Percentiles rank a stretch among this genome's conserved stretches.
Evolutionary conservation across 345 rosid species (phyloP).

Genomic region (Xanthoceras sorbifolium): DNA sequence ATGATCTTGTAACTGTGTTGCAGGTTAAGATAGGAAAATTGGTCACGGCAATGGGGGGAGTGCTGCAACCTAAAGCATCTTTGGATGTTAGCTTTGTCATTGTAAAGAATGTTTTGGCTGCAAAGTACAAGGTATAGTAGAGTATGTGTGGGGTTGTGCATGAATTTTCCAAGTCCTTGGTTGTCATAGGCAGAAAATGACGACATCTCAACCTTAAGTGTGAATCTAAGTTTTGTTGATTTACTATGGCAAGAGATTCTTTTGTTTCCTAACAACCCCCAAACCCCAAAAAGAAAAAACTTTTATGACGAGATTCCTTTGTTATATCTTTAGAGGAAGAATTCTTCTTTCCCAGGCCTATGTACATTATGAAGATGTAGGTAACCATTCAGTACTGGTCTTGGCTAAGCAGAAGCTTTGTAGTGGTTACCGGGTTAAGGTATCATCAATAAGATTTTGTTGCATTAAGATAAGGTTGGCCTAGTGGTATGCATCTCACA

Average conservation of each 20-base stretch:
- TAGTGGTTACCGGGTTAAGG: too few species aligned
- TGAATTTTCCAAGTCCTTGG: not conserved
- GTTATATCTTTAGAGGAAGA: not conserved
- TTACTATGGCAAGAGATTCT: not conserved
- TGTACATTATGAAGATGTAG: not conserved
- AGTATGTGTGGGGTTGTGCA: slow-evolving; percentile 1
- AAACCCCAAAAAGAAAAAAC: not conserved
- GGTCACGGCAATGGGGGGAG: slow-evolving; percentile 87
- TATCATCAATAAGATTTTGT: not conserved
- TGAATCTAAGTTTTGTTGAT: not conserved
- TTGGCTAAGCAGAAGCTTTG: not conserved
- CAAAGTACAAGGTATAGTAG: slow-evolving; percentile 80
- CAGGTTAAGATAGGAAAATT: slow-evolving; percentile 76
- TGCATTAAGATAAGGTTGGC: not conserved
- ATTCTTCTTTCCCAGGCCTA: not conserved
- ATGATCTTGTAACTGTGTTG: slow-evolving; percentile 29
- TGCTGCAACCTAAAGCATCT: slow-evolving; percentile 55
- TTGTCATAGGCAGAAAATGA: not conserved
- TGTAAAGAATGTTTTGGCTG: slow-evolving; percentile 90
- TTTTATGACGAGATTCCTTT: not conserved
- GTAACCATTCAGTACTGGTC: not conserved
- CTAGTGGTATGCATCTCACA: not conserved
- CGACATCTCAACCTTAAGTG: not conserved
- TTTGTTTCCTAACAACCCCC: not conserved
- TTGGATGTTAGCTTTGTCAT: slow-evolving; percentile 80